Evolutionary conservation across 192 early-diverging fungal species (phyloP).

Genomic region (Glomus cerebriforme): DNA sequence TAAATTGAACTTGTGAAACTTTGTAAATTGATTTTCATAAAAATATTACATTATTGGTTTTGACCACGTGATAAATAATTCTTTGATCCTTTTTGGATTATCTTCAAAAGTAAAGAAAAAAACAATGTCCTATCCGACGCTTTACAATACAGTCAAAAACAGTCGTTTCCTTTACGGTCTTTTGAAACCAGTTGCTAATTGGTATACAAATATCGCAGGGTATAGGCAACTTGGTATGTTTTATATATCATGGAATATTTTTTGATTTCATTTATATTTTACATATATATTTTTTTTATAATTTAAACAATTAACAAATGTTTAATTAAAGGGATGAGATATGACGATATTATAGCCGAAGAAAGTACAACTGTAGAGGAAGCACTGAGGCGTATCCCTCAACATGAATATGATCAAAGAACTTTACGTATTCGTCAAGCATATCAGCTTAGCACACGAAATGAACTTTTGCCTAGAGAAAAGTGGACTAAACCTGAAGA

Average conservation of each 20-base stretch:
- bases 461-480: slow-evolving; percentile 66
- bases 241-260: not conserved
- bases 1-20: too few relatives aligned
- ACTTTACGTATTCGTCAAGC: slow-evolving; percentile 81
- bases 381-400: slow-evolving; percentile 78
- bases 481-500: slow-evolving; percentile 80
- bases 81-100: too few relatives aligned
- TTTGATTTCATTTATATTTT: not conserved
- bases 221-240: slow-evolving; percentile 73
- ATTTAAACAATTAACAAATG: slow-evolving; percentile 8
- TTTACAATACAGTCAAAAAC: slow-evolving; percentile 53
- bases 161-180: slow-evolving; percentile 55
- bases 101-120: not conserved
- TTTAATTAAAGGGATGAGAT: slow-evolving; percentile 68
- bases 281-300: too few relatives aligned
- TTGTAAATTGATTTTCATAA: too few relatives aligned
- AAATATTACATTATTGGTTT: too few relatives aligned
- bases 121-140: slow-evolving; percentile 46
- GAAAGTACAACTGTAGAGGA: slow-evolving; percentile 81
- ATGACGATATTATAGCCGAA: slow-evolving; percentile 89
- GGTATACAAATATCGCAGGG: slow-evolving; percentile 66
- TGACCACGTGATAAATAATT: not conserved
- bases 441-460: slow-evolving; percentile 70
- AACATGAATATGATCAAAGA: slow-evolving; percentile 68
- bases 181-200: slow-evolving; percentile 62